Evolutionary conservation across 2,329 filamentous ascomycete species (phyloP).

Genomic region (Colletotrichum zoysiae): DNA sequence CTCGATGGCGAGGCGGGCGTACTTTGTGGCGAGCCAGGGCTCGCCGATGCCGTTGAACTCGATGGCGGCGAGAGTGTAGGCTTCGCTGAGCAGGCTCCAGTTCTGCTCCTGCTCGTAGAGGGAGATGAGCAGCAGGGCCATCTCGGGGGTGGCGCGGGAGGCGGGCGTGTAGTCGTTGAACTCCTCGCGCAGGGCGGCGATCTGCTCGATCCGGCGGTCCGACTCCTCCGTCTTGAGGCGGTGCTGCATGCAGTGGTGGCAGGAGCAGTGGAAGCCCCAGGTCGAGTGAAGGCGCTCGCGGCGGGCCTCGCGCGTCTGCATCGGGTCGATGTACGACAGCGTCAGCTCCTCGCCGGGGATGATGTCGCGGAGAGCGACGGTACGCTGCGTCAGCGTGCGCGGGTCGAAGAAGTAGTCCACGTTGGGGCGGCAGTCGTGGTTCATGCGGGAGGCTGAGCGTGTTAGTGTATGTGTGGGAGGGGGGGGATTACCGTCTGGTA

Average conservation of each 20-base stretch:
- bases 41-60: slow-evolving; percentile 56
- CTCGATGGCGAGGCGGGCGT: slow-evolving; percentile 55
- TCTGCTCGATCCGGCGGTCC: slow-evolving; percentile 54
- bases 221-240: slow-evolving; percentile 48
- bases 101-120: slow-evolving; percentile 57
- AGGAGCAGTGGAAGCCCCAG: slow-evolving; percentile 59
- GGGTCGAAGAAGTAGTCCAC: slow-evolving; percentile 58
- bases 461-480: slow-evolving; percentile 8
- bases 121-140: slow-evolving; percentile 55
- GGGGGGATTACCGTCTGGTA: not conserved
- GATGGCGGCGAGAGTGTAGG: slow-evolving; percentile 54
- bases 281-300: slow-evolving; percentile 47
- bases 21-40: slow-evolving; percentile 54
- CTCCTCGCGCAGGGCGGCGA: slow-evolving; percentile 48
- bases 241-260: slow-evolving; percentile 53
- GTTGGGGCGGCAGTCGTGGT: slow-evolving; percentile 61
- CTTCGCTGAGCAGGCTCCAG: slow-evolving; percentile 51
- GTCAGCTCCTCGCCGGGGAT: slow-evolving; percentile 58
- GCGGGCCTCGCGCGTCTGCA: slow-evolving; percentile 49
- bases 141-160: slow-evolving; percentile 51
- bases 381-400: slow-evolving; percentile 53
- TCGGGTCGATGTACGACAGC: slow-evolving; percentile 57
- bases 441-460: slow-evolving; percentile 53
- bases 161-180: slow-evolving; percentile 49
- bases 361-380: slow-evolving; percentile 56